Conservation (phyloP, 352 stramenopile species). For the Paralagenidium karlingii region DNA sequence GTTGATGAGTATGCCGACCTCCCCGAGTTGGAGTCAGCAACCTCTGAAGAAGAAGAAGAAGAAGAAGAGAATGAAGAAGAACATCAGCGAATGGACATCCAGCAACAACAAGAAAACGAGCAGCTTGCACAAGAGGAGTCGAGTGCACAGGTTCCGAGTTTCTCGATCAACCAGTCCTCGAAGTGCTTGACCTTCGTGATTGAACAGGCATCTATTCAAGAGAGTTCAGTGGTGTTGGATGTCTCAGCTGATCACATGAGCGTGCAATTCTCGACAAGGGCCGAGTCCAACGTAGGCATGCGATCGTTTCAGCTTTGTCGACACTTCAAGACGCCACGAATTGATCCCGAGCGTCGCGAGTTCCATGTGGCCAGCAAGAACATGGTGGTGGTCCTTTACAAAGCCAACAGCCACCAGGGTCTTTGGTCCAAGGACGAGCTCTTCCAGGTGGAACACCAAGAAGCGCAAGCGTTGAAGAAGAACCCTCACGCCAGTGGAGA, state of each 20-base stretch:
- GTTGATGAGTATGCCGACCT: too few species aligned
- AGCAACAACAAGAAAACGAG: background rate
- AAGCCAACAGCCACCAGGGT: too few species aligned
- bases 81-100: constrained; percentile 1
- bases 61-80: constrained; percentile 5
- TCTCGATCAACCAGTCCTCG: constrained; percentile 24
- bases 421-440: too few species aligned
- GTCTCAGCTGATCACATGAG: too few species aligned
- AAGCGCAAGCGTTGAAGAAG: background rate
- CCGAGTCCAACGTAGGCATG: constrained; percentile 24
- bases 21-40: too few species aligned
- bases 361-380: constrained; percentile 57
- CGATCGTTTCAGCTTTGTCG: constrained; percentile 18
- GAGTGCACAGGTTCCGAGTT: constrained; percentile 8
- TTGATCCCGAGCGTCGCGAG: constrained; percentile 17
- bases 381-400: constrained; percentile 51
- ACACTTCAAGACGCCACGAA: constrained; percentile 10
- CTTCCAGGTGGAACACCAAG: too few species aligned
- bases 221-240: too few species aligned
- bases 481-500: background rate
- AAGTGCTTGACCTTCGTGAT: constrained; percentile 40
- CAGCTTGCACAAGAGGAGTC: background rate
- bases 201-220: constrained; percentile 17
- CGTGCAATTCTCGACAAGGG: constrained; percentile 9
- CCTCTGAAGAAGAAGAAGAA: constrained; percentile 31